Evolutionary conservation across 2,329 filamentous ascomycete genomes (phyloP).

Genomic region (Fragosphaeria purpurea): DNA sequence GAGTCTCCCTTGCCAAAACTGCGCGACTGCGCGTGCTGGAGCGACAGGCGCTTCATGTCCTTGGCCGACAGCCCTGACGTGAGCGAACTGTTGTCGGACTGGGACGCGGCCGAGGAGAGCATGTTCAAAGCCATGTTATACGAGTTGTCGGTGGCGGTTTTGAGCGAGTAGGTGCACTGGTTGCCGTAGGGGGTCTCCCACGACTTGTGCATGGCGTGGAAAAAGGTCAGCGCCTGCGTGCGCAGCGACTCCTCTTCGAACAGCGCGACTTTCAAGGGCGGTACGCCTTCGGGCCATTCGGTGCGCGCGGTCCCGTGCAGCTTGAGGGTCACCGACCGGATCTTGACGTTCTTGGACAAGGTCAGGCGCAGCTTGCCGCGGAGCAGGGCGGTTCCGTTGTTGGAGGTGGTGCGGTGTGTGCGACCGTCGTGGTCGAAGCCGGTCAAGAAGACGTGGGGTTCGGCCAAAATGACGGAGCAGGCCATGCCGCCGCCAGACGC

Average conservation of each 20-base stretch:
- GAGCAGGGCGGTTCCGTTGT: constrained; percentile 66
- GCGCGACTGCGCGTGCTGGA: constrained; percentile 71
- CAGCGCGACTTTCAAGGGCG: constrained; percentile 73
- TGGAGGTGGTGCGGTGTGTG: constrained; percentile 36
- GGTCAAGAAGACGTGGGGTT: constrained; percentile 70
- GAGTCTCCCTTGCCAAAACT: constrained; percentile 77
- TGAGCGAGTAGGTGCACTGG: constrained; percentile 47
- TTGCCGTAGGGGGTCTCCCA: constrained; percentile 55
- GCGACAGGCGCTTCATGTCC: constrained; percentile 58
- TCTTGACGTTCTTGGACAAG: constrained; percentile 81
- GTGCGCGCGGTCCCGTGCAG: constrained; percentile 79
- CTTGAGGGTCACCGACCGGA: constrained; percentile 82
- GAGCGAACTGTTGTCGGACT: constrained; percentile 21
- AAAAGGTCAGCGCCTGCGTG: constrained; percentile 85
- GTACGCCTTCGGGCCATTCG: constrained; percentile 95
- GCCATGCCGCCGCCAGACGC: constrained; percentile 66
- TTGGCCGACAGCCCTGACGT: constrained; percentile 26
- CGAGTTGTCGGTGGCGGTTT: constrained; percentile 25
- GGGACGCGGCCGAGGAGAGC: not conserved
- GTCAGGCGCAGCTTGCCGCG: constrained; percentile 74
- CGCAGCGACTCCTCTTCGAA: constrained; percentile 78
- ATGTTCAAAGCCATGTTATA: not conserved
- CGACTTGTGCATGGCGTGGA: constrained; percentile 61
- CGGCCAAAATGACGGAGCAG: constrained; percentile 64
- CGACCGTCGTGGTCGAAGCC: constrained; percentile 66